Percentiles rank a stretch among this genome's conserved stretches.
These are phyloP conservation scores for Boechera retrofracta DNA, from an alignment of 345 rosid species.

Conservation along the genomic window DNA sequence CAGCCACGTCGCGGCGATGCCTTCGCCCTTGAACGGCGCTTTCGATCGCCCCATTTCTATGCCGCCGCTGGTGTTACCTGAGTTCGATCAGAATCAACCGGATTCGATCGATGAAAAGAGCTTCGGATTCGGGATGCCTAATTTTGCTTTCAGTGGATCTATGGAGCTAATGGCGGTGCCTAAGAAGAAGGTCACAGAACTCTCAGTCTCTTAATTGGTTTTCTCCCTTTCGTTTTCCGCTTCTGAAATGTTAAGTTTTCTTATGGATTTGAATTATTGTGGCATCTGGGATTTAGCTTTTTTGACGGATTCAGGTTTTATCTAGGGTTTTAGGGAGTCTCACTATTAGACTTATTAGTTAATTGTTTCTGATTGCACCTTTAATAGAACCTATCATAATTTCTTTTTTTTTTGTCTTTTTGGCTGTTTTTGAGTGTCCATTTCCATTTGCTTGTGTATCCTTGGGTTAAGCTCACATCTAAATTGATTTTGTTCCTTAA, in stretches of 20 bases:
- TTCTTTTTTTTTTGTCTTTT: neutral
- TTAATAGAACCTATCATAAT: neutral
- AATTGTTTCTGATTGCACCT: conserved; percentile 1
- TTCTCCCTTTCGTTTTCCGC: neutral
- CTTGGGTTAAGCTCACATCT: conserved; percentile 11
- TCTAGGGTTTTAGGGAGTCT: conserved; percentile 24
- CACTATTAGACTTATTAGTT: conserved; percentile 13
- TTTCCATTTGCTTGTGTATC: neutral
- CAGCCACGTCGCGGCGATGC: conserved; percentile 51
- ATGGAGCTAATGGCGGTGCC: conserved; percentile 99
- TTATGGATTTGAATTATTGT: neutral
- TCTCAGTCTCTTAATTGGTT: conserved; percentile 15
- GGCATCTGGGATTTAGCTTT: neutral
- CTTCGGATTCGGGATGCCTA: conserved; percentile 51
- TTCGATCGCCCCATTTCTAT: conserved; percentile 38
- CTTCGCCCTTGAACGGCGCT: conserved; percentile 50
- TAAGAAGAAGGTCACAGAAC: conserved; percentile 59
- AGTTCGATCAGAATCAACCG: conserved; percentile 38
- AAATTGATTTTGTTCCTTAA: neutral
- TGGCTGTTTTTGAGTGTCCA: neutral
- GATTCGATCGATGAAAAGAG: conserved; percentile 39
- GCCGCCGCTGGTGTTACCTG: conserved; percentile 39
- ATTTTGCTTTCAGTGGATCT: conserved; percentile 56
- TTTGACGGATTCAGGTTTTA: conserved; percentile 9
- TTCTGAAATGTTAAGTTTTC: neutral